Conservation (phyloP, 1,139 yeast genomes). For the Pneumocystis canis region DNA sequence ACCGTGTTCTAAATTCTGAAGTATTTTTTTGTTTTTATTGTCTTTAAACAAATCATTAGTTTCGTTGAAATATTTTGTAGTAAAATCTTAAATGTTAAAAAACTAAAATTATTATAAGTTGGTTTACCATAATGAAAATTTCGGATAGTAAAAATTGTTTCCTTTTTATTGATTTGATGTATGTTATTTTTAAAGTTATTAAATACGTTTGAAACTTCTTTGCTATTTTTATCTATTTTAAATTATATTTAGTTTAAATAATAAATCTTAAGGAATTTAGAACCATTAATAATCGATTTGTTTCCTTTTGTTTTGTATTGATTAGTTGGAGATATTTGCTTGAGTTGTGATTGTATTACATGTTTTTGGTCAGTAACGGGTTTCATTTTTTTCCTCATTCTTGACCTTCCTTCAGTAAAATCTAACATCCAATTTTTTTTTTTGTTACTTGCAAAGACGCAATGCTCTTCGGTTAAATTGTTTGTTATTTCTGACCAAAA, state of each 20-base stretch:
- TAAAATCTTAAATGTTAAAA: conserved; percentile 1
- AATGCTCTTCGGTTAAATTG: conserved; percentile 32
- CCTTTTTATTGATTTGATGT: background rate
- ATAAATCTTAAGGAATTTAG: background rate
- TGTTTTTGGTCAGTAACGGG: conserved; percentile 29
- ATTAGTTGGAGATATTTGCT: background rate
- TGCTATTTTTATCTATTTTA: background rate
- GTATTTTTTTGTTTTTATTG: conserved; percentile 59
- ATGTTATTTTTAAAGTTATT: background rate
- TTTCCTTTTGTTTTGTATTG: background rate
- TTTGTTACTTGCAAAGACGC: conserved; percentile 19
- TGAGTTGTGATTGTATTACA: background rate
- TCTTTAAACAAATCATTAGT: conserved; percentile 36
- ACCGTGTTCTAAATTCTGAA: conserved; percentile 52
- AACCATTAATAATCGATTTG: background rate
- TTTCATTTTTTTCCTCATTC: conserved; percentile 46
- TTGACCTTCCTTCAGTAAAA: conserved; percentile 49
- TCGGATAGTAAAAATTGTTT: background rate
- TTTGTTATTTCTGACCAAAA: conserved; percentile 34
- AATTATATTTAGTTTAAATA: background rate
- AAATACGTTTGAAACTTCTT: background rate
- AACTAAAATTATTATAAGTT: background rate
- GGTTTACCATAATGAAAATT: background rate
- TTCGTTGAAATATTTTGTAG: conserved; percentile 8
- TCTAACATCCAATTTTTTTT: conserved; percentile 37